These are phyloP conservation scores for Termitomyces sp. DNA, from an alignment of 768 basidiomycete genomes.

Conservation along the genomic window DNA sequence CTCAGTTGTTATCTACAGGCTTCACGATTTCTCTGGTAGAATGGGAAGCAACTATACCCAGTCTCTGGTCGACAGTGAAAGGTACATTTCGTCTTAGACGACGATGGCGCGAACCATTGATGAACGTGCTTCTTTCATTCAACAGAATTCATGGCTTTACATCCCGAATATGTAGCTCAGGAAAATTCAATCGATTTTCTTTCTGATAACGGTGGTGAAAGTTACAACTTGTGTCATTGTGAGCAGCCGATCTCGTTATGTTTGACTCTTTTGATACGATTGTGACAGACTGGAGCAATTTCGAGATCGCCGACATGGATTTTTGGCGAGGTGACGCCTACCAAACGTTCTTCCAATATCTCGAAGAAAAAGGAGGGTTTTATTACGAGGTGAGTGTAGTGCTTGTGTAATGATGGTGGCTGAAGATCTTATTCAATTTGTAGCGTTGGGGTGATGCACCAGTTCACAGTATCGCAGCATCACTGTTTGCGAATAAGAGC, in stretches of 20 bases:
- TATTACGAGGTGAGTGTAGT: constrained; percentile 73
- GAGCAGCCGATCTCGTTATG: constrained; percentile 15
- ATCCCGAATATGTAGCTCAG: constrained; percentile 55
- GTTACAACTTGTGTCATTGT: constrained; percentile 73
- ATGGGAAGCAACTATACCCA: constrained; percentile 74
- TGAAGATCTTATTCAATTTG: background rate
- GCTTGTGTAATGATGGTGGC: background rate
- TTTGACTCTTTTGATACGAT: background rate
- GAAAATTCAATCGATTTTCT: constrained; percentile 72
- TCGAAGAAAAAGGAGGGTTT: constrained; percentile 82
- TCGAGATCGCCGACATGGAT: constrained; percentile 87
- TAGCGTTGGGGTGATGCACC: constrained; percentile 81
- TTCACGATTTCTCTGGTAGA: constrained; percentile 80
- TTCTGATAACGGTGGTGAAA: constrained; percentile 59
- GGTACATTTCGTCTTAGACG: constrained; percentile 28
- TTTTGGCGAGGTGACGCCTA: constrained; percentile 88
- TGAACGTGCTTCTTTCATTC: background rate
- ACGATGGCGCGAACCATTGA: background rate
- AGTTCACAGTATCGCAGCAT: constrained; percentile 73
- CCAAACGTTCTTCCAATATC: constrained; percentile 72
- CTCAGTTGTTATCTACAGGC: constrained; percentile 29
- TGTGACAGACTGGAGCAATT: constrained; percentile 76
- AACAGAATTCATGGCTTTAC: constrained; percentile 57
- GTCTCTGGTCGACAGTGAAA: constrained; percentile 72
- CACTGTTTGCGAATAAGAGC: constrained; percentile 66